Percentiles rank a stretch among this genome's conserved stretches.
These are phyloP conservation scores for Hyphodiscus hymeniophilus DNA, from an alignment of 495 filamentous ascomycete genomes.

Conservation along the genomic window DNA sequence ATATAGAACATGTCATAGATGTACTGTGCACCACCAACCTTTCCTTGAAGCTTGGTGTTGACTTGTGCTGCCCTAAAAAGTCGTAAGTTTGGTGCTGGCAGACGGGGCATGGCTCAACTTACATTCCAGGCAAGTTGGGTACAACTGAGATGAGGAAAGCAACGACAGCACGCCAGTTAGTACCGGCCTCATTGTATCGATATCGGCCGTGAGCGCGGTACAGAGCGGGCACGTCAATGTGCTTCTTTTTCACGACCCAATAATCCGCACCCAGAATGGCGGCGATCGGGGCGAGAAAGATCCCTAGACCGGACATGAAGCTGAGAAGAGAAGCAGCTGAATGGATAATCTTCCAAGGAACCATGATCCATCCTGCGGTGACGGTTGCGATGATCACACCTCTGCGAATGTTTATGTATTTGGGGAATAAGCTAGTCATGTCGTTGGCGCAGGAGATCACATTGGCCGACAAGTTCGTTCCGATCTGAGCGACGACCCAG, in stretches of 20 bases:
- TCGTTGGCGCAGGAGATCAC: slow-evolving; percentile 59
- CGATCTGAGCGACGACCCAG: slow-evolving; percentile 48
- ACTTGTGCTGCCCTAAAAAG: too few relatives aligned
- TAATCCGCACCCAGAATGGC: slow-evolving; percentile 42
- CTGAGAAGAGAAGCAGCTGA: slow-evolving; percentile 48
- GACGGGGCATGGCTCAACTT: too few relatives aligned
- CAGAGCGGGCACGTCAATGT: slow-evolving; percentile 36
- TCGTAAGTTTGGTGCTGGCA: too few relatives aligned
- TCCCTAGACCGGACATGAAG: slow-evolving; percentile 45
- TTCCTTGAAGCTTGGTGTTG: too few relatives aligned
- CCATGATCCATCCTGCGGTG: slow-evolving; percentile 48
- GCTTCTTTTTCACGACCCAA: slow-evolving; percentile 36
- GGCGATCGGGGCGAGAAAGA: slow-evolving; percentile 39
- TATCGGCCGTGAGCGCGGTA: slow-evolving; percentile 31
- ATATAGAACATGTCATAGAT: slow-evolving; percentile 33
- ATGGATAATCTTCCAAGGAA: slow-evolving; percentile 56
- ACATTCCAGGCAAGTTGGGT: slow-evolving; percentile 32
- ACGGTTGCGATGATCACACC: slow-evolving; percentile 54
- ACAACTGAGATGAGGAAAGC: slow-evolving; percentile 32
- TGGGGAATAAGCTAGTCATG: slow-evolving; percentile 48
- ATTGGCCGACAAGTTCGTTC: slow-evolving; percentile 60
- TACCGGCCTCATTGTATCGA: slow-evolving; percentile 24
- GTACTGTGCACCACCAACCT: slow-evolving; percentile 18
- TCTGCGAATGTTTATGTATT: slow-evolving; percentile 52
- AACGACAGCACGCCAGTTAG: slow-evolving; percentile 35